Percentiles rank a stretch among this genome's conserved stretches.
phyloP scores from a whole-genome alignment of 495 filamentous ascomycete species.

The Penicillium canariense region DNA sequence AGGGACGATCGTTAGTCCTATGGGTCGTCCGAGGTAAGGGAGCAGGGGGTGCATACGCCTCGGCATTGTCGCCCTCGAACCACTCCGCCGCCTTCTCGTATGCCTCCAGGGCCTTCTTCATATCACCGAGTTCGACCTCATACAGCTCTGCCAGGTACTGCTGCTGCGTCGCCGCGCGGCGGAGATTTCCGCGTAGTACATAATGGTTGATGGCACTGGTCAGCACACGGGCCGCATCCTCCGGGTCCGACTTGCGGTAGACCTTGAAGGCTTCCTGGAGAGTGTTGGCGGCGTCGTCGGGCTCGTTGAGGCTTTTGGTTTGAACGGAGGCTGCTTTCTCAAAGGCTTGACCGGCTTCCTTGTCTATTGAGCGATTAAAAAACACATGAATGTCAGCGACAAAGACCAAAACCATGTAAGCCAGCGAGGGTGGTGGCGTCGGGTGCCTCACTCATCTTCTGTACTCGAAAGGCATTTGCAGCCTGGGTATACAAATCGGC shows the following conservation, averaged over 20 bases:
- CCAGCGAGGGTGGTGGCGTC: constrained; percentile 12
- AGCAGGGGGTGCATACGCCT: constrained; percentile 57
- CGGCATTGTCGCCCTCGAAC: constrained; percentile 85
- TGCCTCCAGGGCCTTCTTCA: constrained; percentile 69
- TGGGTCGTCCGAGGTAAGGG: neutral
- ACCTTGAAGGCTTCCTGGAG: constrained; percentile 78
- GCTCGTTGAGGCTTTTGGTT: constrained; percentile 73
- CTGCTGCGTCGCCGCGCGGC: constrained; percentile 83
- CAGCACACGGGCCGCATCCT: constrained; percentile 74
- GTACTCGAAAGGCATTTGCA: constrained; percentile 75
- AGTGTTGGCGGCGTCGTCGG: constrained; percentile 83
- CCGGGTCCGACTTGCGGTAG: constrained; percentile 76
- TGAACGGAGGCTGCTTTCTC: constrained; percentile 78
- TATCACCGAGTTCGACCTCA: constrained; percentile 75
- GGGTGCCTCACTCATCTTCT: constrained; percentile 59
- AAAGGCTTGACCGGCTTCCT: constrained; percentile 76
- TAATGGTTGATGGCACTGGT: constrained; percentile 75
- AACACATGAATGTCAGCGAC: neutral
- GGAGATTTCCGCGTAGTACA: constrained; percentile 77
- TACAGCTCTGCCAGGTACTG: constrained; percentile 80
- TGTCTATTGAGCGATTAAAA: constrained; percentile 47
- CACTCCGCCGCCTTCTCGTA: constrained; percentile 81
- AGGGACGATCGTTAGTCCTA: neutral
- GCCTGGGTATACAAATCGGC: constrained; percentile 78
- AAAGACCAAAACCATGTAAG: neutral